These are phyloP conservation scores for Dactylorhiza incarnata DNA, from an alignment of 106 monocot species.

Conservation along the genomic window DNA sequence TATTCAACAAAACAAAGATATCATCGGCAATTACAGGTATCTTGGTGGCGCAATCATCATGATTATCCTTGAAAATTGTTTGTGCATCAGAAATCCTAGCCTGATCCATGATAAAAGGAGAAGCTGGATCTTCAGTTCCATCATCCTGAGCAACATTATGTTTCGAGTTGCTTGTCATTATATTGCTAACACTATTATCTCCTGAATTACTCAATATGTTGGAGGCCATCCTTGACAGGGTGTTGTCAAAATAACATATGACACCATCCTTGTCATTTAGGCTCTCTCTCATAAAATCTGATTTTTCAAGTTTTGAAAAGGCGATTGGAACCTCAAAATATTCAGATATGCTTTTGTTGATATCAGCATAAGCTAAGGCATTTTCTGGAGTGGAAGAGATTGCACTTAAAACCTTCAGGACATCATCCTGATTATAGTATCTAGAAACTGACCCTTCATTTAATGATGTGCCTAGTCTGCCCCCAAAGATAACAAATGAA, in stretches of 20 bases:
- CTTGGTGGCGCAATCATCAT: constrained; percentile 7
- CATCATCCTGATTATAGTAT: constrained; percentile 63
- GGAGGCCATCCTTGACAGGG: constrained; percentile 2
- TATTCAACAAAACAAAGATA: background rate
- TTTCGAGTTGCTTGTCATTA: background rate
- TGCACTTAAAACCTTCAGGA: constrained; percentile 37
- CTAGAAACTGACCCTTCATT: constrained; percentile 30
- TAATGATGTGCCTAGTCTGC: constrained; percentile 40
- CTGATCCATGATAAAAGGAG: constrained; percentile 10
- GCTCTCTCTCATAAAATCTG: constrained; percentile 6
- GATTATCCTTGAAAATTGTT: background rate
- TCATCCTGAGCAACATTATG: constrained; percentile 6
- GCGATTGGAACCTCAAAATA: constrained; percentile 45
- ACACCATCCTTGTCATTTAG: constrained; percentile 10
- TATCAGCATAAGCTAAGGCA: constrained; percentile 38
- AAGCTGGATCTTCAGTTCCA: constrained; percentile 1
- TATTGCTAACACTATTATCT: background rate
- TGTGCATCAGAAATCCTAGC: background rate
- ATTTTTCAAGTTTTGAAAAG: constrained; percentile 1
- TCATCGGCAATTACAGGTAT: constrained; percentile 6
- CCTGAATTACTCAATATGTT: background rate
- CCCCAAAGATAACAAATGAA: background rate
- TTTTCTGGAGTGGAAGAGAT: constrained; percentile 24
- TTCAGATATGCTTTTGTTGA: constrained; percentile 44
- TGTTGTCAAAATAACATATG: background rate